These are phyloP conservation scores for Leccinum variicolor DNA, from an alignment of 768 basidiomycete species.

Conservation along the genomic window DNA sequence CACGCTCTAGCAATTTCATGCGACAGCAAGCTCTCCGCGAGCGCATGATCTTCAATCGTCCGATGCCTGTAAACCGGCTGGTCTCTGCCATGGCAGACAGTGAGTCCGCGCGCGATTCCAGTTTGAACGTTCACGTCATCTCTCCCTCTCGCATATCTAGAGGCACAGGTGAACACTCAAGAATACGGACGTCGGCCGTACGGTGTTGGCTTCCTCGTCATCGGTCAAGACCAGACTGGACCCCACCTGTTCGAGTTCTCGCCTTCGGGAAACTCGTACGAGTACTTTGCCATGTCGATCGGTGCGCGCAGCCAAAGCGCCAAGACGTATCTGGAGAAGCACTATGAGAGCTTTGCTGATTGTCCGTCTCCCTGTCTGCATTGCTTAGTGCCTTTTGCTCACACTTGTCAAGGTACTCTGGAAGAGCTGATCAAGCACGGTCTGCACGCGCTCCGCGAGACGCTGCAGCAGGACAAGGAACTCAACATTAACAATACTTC, in stretches of 20 bases:
- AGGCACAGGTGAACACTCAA: conserved; percentile 98
- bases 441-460: conserved; percentile 91
- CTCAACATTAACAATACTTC: conserved; percentile 92
- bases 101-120: conserved; percentile 39
- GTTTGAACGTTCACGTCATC: conserved; percentile 1
- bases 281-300: conserved; percentile 98
- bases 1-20: conserved; percentile 86
- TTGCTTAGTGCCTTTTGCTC: neutral
- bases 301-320: conserved; percentile 97
- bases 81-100: conserved; percentile 95
- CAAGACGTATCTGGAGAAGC: conserved; percentile 96
- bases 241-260: conserved; percentile 99
- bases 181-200: conserved; percentile 97
- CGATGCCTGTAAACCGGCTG: conserved; percentile 90
- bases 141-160: conserved; percentile 37
- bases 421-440: conserved; percentile 92
- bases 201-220: conserved; percentile 97
- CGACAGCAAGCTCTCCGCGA: conserved; percentile 96
- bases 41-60: conserved; percentile 93
- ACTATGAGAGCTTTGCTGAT: conserved; percentile 83
- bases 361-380: conserved; percentile 47
- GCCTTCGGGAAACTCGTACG: conserved; percentile 94
- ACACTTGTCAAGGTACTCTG: conserved; percentile 55
- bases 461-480: conserved; percentile 97
- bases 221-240: conserved; percentile 93